Base-by-base conservation (phyloP, 768 basidiomycete genomes). In the Harrya chromipes region DNA sequence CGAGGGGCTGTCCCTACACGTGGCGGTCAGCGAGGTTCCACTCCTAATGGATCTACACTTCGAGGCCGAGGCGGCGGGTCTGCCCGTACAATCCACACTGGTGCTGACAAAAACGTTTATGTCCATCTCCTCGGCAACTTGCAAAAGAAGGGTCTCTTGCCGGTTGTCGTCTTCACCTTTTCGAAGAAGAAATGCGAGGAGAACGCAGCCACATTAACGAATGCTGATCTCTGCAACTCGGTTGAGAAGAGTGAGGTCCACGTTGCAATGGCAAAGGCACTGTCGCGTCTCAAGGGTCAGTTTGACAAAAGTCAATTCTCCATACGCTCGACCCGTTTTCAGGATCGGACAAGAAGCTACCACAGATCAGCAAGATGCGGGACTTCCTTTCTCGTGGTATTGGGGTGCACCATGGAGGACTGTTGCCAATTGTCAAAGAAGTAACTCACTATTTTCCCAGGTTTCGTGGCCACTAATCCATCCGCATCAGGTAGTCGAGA, bases 101-200 rank as follows among this genome's bases (percentile, higher is more conserved):
- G 78, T 26, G 71, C 80, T 16, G 95, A 98, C 72, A 94, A 86
- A 67, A 92, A 94, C 55, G 74, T 98, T 3, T 98, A 94, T 72
- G 91, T 95, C 17, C 94, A 97, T 60, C 77, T 99, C 42, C 76
- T 99, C 36, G 85, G 84, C 2, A 80, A 89, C 61, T 76, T 99
- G 49, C 82, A 85, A 61, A 98, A 97, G 72, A 84, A 87, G 54
- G 71, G 76, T 17, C 77, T 99, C 4, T 78, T 99, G 8, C 97
- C 97, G 1, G 93, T 94, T 13, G 97, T 99, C 27, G 82, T 97
- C 24, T 99, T 99, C 71, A 94, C 95, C 0, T 86, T 99, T 57
- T 97, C 93, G 24, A 99, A 99, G 75, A 94, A 94, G 68, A 77
- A 82, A 47, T 99, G 97, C 63, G 97, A 99, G 70, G 97, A 98